Conservation (phyloP, 768 basidiomycete species). For the Agrocybe praecox region DNA sequence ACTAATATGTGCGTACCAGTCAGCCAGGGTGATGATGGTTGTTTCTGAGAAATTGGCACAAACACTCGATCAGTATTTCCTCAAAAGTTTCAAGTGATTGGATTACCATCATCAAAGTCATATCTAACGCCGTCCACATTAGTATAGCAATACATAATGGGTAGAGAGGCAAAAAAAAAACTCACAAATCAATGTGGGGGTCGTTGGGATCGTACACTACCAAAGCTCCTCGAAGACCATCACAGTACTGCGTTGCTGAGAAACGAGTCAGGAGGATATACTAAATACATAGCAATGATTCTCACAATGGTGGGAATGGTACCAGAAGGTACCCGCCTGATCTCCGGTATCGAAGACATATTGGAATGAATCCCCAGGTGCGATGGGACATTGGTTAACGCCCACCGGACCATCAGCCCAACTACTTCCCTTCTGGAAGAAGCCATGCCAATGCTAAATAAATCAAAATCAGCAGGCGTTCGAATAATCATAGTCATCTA, state of each 20-base stretch:
- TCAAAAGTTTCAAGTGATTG: background rate
- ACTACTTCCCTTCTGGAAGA: conserved; percentile 35
- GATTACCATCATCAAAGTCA: conserved; percentile 44
- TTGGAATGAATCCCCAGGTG: conserved; percentile 35
- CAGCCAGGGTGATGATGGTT: conserved; percentile 15
- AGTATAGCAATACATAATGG: background rate
- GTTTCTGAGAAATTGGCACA: conserved; percentile 25
- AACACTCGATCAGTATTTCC: background rate
- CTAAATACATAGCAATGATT: background rate
- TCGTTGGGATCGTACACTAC: conserved; percentile 28
- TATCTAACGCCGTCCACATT: conserved; percentile 12
- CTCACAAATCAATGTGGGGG: conserved; percentile 21
- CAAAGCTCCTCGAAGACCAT: conserved; percentile 49
- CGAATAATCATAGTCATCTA: no score
- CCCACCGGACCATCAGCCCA: conserved; percentile 42
- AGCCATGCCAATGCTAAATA: conserved; percentile 48
- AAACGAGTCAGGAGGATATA: background rate
- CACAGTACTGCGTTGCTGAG: conserved; percentile 55
- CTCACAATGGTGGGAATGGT: conserved; percentile 39
- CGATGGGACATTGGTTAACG: conserved; percentile 45
- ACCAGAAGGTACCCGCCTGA: conserved; percentile 52
- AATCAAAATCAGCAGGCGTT: background rate
- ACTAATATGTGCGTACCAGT: conserved; percentile 10
- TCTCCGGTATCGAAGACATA: conserved; percentile 20
- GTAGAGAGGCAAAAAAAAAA: no score